Conservation (phyloP, 2,329 filamentous ascomycete genomes). For the Neopestalotiopsis rosae region DNA sequence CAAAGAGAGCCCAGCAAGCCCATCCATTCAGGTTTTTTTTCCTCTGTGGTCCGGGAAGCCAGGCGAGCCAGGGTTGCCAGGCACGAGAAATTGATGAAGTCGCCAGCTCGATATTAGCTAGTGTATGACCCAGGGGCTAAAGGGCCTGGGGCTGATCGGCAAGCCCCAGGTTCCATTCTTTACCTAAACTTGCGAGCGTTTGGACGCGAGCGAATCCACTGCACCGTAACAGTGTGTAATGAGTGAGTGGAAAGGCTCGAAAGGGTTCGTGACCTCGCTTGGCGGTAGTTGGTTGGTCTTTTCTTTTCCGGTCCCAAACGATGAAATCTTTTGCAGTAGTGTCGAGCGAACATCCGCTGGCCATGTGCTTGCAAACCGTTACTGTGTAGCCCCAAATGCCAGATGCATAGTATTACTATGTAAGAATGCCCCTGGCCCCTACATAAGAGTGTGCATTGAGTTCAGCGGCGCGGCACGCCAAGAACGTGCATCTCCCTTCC, state of each 20-base stretch:
- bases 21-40: neutral
- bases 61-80: neutral
- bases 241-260: neutral
- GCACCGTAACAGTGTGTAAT: neutral
- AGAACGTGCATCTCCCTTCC: neutral
- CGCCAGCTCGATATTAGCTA: neutral
- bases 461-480: constrained; percentile 1
- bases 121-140: neutral
- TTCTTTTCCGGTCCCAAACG: neutral
- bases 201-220: neutral
- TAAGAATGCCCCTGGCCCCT: neutral
- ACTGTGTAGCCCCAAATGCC: too few relatives aligned
- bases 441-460: neutral
- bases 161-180: neutral
- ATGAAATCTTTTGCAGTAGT: neutral
- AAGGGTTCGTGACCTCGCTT: neutral
- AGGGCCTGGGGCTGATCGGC: neutral
- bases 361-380: too few relatives aligned
- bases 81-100: neutral
- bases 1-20: too few relatives aligned
- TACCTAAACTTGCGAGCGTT: neutral
- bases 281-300: neutral
- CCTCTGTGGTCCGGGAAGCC: neutral
- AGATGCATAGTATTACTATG: too few relatives aligned
- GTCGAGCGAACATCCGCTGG: too few relatives aligned